A percentile compares a stretch with the other conserved stretches of the same genome.
phyloP scores from a whole-genome alignment of 164 flowering plant species.

The Malania oleifera region DNA sequence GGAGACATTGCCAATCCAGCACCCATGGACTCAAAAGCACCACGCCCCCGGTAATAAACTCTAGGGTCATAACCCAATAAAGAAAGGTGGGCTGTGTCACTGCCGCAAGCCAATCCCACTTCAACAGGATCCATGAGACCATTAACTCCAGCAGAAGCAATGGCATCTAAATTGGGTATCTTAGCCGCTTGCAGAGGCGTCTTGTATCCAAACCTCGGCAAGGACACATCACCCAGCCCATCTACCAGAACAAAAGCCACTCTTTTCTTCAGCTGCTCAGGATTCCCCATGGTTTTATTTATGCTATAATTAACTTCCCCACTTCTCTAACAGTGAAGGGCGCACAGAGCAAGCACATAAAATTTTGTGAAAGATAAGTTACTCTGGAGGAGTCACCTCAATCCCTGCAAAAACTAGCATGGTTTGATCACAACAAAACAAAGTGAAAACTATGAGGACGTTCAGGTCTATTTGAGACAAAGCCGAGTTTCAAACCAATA shows the following conservation, averaged over 20 bases:
- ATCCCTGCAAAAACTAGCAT: no score
- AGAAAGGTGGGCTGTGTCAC: conserved; percentile 96
- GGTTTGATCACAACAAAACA: no score
- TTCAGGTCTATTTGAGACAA: no score
- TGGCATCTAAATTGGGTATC: conserved; percentile 75
- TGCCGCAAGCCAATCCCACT: conserved; percentile 92
- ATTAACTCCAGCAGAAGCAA: conserved; percentile 96
- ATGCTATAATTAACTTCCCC: neutral
- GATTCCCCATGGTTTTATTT: conserved; percentile 26
- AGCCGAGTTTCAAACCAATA: no score
- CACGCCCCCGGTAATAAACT: conserved; percentile 87
- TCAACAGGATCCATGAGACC: conserved; percentile 99
- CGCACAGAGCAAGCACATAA: neutral
- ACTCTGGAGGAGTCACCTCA: no score
- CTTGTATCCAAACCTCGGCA: conserved; percentile 63
- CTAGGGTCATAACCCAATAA: conserved; percentile 87
- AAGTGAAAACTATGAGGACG: no score
- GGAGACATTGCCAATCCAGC: conserved; percentile 98
- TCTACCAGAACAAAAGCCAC: conserved; percentile 89
- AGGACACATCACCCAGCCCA: conserved; percentile 90
- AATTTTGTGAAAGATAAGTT: no score
- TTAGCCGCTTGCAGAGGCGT: conserved; percentile 78
- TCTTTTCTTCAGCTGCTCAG: conserved; percentile 45
- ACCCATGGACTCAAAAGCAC: conserved; percentile 99
- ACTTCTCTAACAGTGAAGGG: neutral